A percentile compares a stretch with the other conserved stretches of the same genome.
These are phyloP conservation scores for Melaleuca quinquenervia DNA, from an alignment of 345 rosid species.

Conservation along the genomic window DNA sequence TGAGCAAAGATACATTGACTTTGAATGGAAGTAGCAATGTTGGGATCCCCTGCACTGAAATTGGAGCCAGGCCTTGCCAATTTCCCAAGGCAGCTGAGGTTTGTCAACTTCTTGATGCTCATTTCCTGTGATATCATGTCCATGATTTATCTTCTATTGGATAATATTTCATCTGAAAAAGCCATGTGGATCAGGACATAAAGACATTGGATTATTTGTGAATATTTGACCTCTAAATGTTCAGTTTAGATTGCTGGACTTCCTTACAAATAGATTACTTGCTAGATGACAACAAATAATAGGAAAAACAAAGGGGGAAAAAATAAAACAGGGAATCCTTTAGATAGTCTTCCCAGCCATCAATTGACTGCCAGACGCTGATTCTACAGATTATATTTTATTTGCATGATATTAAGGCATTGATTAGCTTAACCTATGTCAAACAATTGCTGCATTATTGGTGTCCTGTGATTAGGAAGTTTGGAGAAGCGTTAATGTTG, in stretches of 20 bases:
- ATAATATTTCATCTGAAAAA: background rate
- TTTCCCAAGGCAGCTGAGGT: background rate
- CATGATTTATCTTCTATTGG: background rate
- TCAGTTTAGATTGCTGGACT: background rate
- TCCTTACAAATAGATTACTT: background rate
- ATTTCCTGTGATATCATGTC: background rate
- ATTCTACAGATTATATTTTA: background rate
- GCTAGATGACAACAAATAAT: background rate
- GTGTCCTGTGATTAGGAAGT: background rate
- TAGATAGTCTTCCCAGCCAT: background rate
- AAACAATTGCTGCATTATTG: background rate
- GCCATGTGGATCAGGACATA: background rate
- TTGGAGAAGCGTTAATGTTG: background rate
- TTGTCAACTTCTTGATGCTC: background rate
- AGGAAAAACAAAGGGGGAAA: background rate
- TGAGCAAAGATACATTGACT: conserved; percentile 12
- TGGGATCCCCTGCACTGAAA: conserved; percentile 11
- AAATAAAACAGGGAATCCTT: background rate
- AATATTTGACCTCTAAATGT: background rate
- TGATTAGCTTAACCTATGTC: background rate
- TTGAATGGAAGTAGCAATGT: conserved; percentile 16
- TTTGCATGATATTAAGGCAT: background rate
- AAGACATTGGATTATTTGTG: background rate
- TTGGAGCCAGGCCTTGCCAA: conserved; percentile 3
- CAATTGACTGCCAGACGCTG: background rate